Percentiles rank a stretch among this genome's conserved stretches.
These are phyloP conservation scores for Magnaporthiopsis poae DNA, from an alignment of 2,329 filamentous ascomycete genomes.

Conservation along the genomic window DNA sequence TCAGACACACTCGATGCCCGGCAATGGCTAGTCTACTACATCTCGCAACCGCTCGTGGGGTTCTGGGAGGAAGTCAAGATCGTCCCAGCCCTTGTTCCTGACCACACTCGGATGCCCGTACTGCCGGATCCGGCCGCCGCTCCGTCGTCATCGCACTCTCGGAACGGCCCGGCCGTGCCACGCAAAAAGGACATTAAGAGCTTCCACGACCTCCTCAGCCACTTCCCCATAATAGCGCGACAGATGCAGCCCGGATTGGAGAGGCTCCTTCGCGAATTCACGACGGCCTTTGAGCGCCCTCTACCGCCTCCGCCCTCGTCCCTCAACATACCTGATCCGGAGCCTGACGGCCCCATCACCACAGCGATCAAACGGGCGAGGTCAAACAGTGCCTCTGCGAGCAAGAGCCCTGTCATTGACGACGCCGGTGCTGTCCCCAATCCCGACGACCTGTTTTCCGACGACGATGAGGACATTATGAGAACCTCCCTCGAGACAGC, in stretches of 20 bases:
- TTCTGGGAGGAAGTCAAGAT: conserved; percentile 69
- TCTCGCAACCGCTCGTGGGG: conserved; percentile 79
- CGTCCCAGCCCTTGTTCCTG: conserved; percentile 51
- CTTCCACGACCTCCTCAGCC: conserved; percentile 79
- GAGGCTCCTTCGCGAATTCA: conserved; percentile 81
- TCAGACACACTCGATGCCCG: conserved; percentile 79
- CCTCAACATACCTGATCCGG: conserved; percentile 46
- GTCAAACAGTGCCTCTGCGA: conserved; percentile 34
- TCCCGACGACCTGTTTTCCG: conserved; percentile 58
- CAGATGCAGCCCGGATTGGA: conserved; percentile 94
- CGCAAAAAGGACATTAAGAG: conserved; percentile 84
- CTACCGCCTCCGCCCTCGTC: conserved; percentile 65
- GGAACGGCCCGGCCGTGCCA: conserved; percentile 37
- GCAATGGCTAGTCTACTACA: conserved; percentile 95
- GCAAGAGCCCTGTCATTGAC: conserved; percentile 17
- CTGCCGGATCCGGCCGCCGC: conserved; percentile 16
- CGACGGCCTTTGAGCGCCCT: conserved; percentile 72
- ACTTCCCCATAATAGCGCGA: conserved; percentile 88
- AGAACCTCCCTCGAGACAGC: conserved; percentile 80
- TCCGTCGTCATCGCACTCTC: conserved; percentile 11
- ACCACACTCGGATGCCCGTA: conserved; percentile 9
- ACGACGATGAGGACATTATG: conserved; percentile 88
- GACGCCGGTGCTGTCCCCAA: conserved; percentile 20
- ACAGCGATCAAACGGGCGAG: conserved; percentile 46
- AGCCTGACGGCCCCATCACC: conserved; percentile 46